Conservation (phyloP, 257 asterid species). For the Striga asiatica region DNA sequence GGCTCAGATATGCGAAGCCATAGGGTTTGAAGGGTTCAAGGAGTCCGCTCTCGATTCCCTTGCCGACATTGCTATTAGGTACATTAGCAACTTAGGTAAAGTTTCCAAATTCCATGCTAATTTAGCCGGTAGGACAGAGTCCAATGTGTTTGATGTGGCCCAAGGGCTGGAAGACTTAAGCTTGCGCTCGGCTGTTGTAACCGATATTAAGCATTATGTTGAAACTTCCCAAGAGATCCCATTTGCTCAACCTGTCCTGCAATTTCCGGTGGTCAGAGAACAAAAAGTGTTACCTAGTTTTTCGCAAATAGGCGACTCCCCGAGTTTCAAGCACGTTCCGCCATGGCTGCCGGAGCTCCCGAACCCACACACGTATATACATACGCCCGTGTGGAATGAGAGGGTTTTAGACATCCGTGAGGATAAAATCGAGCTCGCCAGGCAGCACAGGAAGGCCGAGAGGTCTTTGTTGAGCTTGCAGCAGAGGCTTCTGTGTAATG, state of each 20-base stretch:
- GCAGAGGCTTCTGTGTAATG: constrained; percentile 62
- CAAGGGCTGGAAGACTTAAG: constrained; percentile 64
- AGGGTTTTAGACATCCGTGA: constrained; percentile 70
- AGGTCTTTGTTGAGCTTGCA: constrained; percentile 86
- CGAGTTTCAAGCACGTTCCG: constrained; percentile 60
- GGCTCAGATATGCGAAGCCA: constrained; percentile 66
- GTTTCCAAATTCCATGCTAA: constrained; percentile 53
- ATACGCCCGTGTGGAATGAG: constrained; percentile 86
- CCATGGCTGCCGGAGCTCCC: constrained; percentile 97
- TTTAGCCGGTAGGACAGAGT: constrained; percentile 65
- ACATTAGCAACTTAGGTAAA: constrained; percentile 62
- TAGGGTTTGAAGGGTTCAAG: constrained; percentile 71
- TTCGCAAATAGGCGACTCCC: constrained; percentile 67
- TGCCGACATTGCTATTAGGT: constrained; percentile 62
- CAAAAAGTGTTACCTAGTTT: constrained; percentile 65
- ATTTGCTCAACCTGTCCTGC: constrained; percentile 68
- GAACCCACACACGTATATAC: constrained; percentile 76
- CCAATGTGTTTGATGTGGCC: constrained; percentile 67
- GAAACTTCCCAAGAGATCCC: constrained; percentile 68
- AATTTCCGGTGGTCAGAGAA: constrained; percentile 52
- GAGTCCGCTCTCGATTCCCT: constrained; percentile 87
- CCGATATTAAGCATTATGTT: constrained; percentile 49
- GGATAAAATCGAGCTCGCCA: constrained; percentile 84
- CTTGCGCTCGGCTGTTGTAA: constrained; percentile 41
- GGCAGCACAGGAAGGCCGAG: constrained; percentile 92